A percentile compares a stretch with the other conserved stretches of the same genome.
Evolutionary conservation across 331 rosid genomes (phyloP).

Genomic region (Quercus lobata): DNA sequence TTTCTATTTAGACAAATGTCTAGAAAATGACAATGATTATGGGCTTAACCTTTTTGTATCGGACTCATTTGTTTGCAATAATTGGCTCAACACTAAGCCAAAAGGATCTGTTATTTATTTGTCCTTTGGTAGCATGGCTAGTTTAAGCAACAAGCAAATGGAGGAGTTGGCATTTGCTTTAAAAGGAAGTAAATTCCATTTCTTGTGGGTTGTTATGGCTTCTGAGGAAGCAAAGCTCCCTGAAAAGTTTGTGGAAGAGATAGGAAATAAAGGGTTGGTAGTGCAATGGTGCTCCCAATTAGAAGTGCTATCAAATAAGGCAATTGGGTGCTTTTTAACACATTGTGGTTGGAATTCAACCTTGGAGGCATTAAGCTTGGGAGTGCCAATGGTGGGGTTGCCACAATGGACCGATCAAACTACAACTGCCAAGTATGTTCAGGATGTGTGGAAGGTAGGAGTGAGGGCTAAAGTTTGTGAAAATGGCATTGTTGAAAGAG

Average conservation of each 20-base stretch:
- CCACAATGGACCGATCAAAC: constrained; percentile 33
- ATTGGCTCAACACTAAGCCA: neutral
- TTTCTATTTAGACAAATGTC: neutral
- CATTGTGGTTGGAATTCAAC: constrained; percentile 54
- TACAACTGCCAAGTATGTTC: constrained; percentile 42
- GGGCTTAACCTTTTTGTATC: neutral
- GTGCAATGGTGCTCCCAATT: constrained; percentile 45
- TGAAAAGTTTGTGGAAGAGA: constrained; percentile 19
- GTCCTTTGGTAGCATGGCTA: neutral
- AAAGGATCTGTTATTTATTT: neutral
- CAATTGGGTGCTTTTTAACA: constrained; percentile 52
- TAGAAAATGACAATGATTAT: neutral
- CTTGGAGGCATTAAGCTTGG: constrained; percentile 26
- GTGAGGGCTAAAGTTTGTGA: constrained; percentile 31
- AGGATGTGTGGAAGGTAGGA: constrained; percentile 51
- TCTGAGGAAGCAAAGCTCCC: constrained; percentile 17
- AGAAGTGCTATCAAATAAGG: constrained; percentile 37
- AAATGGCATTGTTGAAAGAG: constrained; percentile 27
- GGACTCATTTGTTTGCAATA: neutral
- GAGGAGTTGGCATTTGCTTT: constrained; percentile 35
- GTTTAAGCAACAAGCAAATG: constrained; percentile 31
- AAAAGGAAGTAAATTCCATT: constrained; percentile 21
- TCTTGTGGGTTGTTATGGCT: constrained; percentile 44
- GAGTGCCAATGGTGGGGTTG: constrained; percentile 32
- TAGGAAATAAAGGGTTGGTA: constrained; percentile 19